Conservation (phyloP, 2,329 filamentous ascomycete genomes). For the Claviceps purpurea region DNA sequence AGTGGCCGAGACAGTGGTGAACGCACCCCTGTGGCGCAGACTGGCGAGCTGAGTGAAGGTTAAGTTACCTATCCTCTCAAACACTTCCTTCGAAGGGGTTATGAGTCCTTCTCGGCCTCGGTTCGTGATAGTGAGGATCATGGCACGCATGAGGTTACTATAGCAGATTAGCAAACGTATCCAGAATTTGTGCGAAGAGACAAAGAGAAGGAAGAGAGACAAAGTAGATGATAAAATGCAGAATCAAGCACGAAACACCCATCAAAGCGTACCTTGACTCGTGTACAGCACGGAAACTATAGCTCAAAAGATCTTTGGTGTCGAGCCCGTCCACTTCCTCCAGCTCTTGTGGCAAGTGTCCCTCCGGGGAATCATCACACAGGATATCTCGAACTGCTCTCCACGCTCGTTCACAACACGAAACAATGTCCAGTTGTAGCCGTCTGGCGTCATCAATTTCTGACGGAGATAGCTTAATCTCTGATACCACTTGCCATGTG, state of each 20-base stretch:
- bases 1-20: conserved; percentile 82
- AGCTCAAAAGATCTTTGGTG: conserved; percentile 84
- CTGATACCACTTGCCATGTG: conserved; percentile 38
- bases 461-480: conserved; percentile 22
- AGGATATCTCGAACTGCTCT: conserved; percentile 59
- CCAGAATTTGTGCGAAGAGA: background rate
- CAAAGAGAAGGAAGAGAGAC: no score
- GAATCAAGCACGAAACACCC: background rate
- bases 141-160: conserved; percentile 57
- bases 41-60: conserved; percentile 73
- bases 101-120: conserved; percentile 29
- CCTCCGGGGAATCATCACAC: conserved; percentile 91
- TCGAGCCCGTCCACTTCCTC: conserved; percentile 57
- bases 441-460: conserved; percentile 22
- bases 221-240: background rate
- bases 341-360: conserved; percentile 66
- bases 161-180: conserved; percentile 4
- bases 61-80: conserved; percentile 54
- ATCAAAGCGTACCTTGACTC: conserved; percentile 59
- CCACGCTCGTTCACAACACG: conserved; percentile 61
- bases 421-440: conserved; percentile 43
- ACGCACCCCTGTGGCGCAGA: conserved; percentile 80
- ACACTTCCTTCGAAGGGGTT: conserved; percentile 37
- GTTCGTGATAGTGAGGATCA: conserved; percentile 41
- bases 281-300: conserved; percentile 88